Base-by-base conservation (phyloP, 148 eudicot species). In the Euryodendron excelsum region DNA sequence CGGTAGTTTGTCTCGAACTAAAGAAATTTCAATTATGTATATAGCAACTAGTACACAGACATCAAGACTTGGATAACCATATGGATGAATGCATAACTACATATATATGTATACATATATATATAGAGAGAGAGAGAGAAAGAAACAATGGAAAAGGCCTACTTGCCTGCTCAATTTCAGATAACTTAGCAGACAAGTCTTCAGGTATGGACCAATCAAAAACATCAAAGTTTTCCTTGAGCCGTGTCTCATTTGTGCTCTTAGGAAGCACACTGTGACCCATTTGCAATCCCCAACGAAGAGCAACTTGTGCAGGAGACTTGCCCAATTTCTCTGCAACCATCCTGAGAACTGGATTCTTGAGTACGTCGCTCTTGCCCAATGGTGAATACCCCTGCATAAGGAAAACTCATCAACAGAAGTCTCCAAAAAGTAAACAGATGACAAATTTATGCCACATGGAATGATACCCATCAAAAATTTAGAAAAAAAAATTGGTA, bases 221-320 rank as follows among this genome's bases (percentile, higher is more conserved):
- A 28, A 91, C 68, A 61, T 86, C 86, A 30, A 90, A 82, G 78
- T 94, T 94, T 76, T 89, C 92, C 56, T 87, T 92, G 67, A 92
- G 85, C 84, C 98, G 76, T 1, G 90, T 58, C 77, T 94, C 93
- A 25, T 50, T 86, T 25, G 88, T 86, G 78, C 92, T 90, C 83
- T 94, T 94, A 15, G 98, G 97, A 72, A 90, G 93, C 50, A 94
- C 87, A 65, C 94, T 87, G 64, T 94, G 93, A 66, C 97, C 97
- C 83, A 84, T 90, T 78, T 94, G 97, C 39, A 94, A 28, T 13
- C 93, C 97, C 97, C 97, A 94, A 1, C 94, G 91, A 30, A 94
- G 88, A 47, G 92, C 91, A 74, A 94, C 87, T 77, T 94, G 98
- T 55, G 93, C 98, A 58, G 98, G 97, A 81, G 93, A 86, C 80